phyloP scores from a whole-genome alignment of 1,284 basidiomycete species.

The Tilletiopsis washingtonensis region DNA sequence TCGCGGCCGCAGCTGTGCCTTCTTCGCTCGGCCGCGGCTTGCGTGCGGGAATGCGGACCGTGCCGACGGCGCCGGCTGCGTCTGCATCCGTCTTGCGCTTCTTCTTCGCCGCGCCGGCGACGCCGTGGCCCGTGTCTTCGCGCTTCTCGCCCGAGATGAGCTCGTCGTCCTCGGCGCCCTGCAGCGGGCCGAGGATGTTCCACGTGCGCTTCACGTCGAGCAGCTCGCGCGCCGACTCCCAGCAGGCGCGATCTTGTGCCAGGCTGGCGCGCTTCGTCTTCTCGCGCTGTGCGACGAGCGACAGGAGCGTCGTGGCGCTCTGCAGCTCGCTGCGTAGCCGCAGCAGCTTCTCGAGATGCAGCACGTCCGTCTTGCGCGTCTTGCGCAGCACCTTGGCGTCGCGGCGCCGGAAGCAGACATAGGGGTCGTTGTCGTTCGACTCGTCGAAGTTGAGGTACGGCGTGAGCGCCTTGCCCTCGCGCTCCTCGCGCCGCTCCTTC shows the following conservation, averaged over 20 bases:
- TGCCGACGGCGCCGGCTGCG: conserved; percentile 10
- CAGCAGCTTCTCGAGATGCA: conserved; percentile 44
- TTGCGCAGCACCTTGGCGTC: conserved; percentile 92
- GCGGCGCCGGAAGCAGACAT: conserved; percentile 92
- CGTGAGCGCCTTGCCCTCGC: conserved; percentile 32
- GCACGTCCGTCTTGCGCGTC: conserved; percentile 58
- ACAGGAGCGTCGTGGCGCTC: conserved; percentile 26
- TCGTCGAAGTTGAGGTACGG: conserved; percentile 61
- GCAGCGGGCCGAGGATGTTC: conserved; percentile 31
- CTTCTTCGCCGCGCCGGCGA: conserved; percentile 31
- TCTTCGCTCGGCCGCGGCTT: conserved; percentile 66
- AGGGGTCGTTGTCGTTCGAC: conserved; percentile 87
- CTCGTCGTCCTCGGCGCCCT: conserved; percentile 39
- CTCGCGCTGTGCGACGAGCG: conserved; percentile 41
- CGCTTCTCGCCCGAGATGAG: conserved; percentile 35
- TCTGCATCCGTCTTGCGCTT: conserved; percentile 30
- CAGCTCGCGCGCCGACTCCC: conserved; percentile 30
- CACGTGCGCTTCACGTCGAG: conserved; percentile 39
- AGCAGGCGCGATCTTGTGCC: conserved; percentile 25
- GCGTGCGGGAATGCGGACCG: conserved; percentile 56
- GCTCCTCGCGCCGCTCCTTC: conserved; percentile 40
- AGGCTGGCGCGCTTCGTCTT: conserved; percentile 34
- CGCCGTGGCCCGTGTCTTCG: conserved; percentile 14
- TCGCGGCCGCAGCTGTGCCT: background rate
- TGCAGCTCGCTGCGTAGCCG: conserved; percentile 40